Percentiles rank a stretch among this genome's conserved stretches.
phyloP scores from a whole-genome alignment of 2,329 filamentous ascomycete species.

The Monosporascus sp. region DNA sequence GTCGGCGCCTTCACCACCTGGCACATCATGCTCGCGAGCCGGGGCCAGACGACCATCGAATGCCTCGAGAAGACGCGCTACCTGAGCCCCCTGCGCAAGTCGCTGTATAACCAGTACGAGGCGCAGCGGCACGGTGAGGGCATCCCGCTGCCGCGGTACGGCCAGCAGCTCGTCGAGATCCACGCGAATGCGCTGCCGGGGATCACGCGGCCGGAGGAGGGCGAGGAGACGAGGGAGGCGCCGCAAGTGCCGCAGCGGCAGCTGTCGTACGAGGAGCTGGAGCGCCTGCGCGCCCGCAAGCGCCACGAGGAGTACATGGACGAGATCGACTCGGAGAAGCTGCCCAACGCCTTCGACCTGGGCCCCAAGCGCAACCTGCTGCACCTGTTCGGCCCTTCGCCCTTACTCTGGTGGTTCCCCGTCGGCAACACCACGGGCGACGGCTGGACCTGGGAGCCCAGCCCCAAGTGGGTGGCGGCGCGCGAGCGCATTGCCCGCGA shows the following conservation, averaged over 20 bases:
- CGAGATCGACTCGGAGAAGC: conserved; percentile 78
- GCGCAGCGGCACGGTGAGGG: conserved; percentile 49
- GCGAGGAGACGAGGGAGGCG: conserved; percentile 47
- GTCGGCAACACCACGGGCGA: conserved; percentile 83
- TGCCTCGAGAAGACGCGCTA: conserved; percentile 95
- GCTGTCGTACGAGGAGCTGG: conserved; percentile 50
- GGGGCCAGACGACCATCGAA: conserved; percentile 90
- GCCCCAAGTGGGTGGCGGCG: conserved; percentile 69
- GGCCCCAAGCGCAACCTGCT: conserved; percentile 74
- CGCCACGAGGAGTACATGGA: conserved; percentile 74
- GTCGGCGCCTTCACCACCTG: conserved; percentile 84
- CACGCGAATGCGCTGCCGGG: conserved; percentile 78
- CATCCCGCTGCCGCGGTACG: conserved; percentile 52
- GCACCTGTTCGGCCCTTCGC: conserved; percentile 75
- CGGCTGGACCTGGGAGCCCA: conserved; percentile 92
- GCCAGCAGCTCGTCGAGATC: conserved; percentile 74
- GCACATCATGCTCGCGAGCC: conserved; percentile 78
- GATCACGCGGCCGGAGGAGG: conserved; percentile 76
- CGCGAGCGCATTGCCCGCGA: conserved; percentile 58
- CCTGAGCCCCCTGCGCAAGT: conserved; percentile 70
- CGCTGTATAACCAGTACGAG: conserved; percentile 60
- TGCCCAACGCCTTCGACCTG: conserved; percentile 91
- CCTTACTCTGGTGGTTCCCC: conserved; percentile 72
- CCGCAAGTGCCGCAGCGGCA: conserved; percentile 36
- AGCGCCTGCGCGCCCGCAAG: conserved; percentile 48